phyloP scores from a whole-genome alignment of 495 filamentous ascomycete genomes.

The Cudoniella acicularis region DNA sequence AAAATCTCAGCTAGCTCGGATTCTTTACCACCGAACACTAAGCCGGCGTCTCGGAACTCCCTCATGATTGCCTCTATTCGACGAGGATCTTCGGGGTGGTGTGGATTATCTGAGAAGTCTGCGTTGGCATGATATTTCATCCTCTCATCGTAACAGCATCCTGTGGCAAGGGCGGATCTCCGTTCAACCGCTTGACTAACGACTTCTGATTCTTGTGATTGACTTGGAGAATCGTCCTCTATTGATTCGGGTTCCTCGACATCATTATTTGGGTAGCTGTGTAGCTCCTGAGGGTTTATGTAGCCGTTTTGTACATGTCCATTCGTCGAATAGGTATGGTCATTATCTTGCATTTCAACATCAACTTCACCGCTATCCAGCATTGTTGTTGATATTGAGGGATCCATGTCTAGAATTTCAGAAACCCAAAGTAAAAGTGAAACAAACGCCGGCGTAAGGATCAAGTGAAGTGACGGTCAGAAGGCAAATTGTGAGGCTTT shows the following conservation, averaged over 20 bases:
- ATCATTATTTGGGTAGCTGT: constrained; percentile 4
- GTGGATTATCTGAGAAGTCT: constrained; percentile 58
- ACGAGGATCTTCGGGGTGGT: constrained; percentile 91
- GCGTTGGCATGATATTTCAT: constrained; percentile 92
- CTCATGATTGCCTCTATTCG: constrained; percentile 88
- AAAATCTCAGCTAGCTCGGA: constrained; percentile 41
- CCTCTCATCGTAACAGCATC: constrained; percentile 83
- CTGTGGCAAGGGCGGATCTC: constrained; percentile 51
- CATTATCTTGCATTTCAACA: constrained; percentile 15
- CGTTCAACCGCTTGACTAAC: neutral
- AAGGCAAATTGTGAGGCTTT: too few species aligned
- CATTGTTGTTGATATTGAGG: neutral
- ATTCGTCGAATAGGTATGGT: neutral
- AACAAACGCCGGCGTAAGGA: too few species aligned
- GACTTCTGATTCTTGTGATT: neutral
- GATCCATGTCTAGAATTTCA: constrained; percentile 2
- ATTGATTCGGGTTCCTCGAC: constrained; percentile 1
- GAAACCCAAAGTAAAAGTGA: too few species aligned
- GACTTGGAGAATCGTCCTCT: neutral
- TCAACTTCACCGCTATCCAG: constrained; percentile 18
- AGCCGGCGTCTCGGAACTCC: constrained; percentile 70
- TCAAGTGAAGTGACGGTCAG: too few species aligned
- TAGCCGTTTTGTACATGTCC: constrained; percentile 20
- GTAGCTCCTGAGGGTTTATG: constrained; percentile 18
- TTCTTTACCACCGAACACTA: constrained; percentile 57